phyloP scores from a whole-genome alignment of 2,329 filamentous ascomycete genomes.

The Neoascochyta sp. region DNA sequence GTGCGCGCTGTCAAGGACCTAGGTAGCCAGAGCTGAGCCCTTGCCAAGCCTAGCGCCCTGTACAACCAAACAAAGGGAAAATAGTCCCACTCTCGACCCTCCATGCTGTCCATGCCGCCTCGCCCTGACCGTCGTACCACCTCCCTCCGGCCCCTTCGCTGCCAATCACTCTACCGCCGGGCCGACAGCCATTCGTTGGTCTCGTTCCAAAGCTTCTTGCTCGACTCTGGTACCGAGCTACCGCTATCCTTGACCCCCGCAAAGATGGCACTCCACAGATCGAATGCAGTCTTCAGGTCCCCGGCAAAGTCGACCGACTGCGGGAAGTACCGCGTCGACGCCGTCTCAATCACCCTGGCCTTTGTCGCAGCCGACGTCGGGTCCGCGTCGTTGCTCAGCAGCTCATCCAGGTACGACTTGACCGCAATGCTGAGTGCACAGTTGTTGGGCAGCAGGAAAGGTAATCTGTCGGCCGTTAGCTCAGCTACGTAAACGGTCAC shows the following conservation, averaged over 20 bases:
- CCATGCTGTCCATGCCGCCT: no score
- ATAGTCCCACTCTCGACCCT: no score
- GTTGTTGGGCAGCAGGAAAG: constrained; percentile 67
- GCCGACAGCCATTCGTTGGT: constrained; percentile 56
- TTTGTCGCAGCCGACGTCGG: constrained; percentile 50
- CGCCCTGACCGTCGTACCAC: no score
- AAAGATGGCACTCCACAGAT: constrained; percentile 63
- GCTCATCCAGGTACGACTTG: constrained; percentile 73
- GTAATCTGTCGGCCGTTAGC: constrained; percentile 44
- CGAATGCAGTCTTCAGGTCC: constrained; percentile 59
- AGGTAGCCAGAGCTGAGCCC: no score
- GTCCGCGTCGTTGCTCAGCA: constrained; percentile 55
- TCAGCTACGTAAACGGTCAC: background rate
- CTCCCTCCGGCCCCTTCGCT: no score
- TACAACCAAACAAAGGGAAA: no score
- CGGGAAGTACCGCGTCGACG: constrained; percentile 57
- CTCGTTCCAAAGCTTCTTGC: constrained; percentile 55
- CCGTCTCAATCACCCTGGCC: constrained; percentile 50
- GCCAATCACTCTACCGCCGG: constrained; percentile 27
- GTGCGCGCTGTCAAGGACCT: no score
- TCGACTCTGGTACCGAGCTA: constrained; percentile 41
- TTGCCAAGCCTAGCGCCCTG: no score
- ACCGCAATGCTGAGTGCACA: constrained; percentile 75
- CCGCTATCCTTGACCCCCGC: constrained; percentile 55
- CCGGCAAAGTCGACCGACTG: constrained; percentile 56